A percentile compares a stretch with the other conserved stretches of the same genome.
Evolutionary conservation across 768 basidiomycete genomes (phyloP).

Genomic region (Pulveroboletus sp.): DNA sequence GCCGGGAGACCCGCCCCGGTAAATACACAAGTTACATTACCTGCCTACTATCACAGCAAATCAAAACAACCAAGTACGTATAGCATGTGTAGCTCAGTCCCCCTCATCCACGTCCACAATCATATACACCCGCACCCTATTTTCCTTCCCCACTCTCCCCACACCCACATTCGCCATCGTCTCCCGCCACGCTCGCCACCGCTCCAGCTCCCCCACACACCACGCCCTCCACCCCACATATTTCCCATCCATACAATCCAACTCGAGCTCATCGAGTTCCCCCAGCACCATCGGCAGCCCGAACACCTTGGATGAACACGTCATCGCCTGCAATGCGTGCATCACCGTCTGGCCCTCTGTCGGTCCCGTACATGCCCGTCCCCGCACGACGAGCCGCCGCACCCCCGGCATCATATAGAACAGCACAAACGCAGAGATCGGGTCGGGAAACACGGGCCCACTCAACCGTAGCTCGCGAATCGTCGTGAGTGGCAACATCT

Average conservation of each 20-base stretch:
- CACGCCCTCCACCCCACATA: constrained; percentile 5
- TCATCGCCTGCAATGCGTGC: constrained; percentile 15
- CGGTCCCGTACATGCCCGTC: constrained; percentile 13
- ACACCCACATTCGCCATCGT: neutral
- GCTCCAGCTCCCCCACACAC: constrained; percentile 12
- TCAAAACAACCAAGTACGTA: too few relatives aligned
- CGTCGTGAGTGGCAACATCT: constrained; percentile 8
- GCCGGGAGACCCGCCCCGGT: too few relatives aligned
- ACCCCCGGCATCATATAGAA: constrained; percentile 16
- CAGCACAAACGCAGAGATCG: constrained; percentile 13
- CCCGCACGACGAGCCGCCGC: constrained; percentile 9
- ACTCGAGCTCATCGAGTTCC: constrained; percentile 10
- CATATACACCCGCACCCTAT: constrained; percentile 1
- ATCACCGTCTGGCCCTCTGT: constrained; percentile 4
- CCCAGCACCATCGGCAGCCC: constrained; percentile 11
- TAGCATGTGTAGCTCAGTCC: too few relatives aligned
- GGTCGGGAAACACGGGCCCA: constrained; percentile 9
- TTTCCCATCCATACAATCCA: constrained; percentile 10
- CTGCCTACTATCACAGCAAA: too few relatives aligned
- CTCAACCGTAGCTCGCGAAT: constrained; percentile 10
- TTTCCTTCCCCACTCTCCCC: too few relatives aligned
- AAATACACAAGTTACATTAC: too few relatives aligned
- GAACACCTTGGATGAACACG: neutral
- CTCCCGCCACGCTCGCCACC: constrained; percentile 10
- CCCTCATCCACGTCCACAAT: neutral